Conservation (phyloP, 768 basidiomycete genomes). For the Trametes sanguinea region DNA sequence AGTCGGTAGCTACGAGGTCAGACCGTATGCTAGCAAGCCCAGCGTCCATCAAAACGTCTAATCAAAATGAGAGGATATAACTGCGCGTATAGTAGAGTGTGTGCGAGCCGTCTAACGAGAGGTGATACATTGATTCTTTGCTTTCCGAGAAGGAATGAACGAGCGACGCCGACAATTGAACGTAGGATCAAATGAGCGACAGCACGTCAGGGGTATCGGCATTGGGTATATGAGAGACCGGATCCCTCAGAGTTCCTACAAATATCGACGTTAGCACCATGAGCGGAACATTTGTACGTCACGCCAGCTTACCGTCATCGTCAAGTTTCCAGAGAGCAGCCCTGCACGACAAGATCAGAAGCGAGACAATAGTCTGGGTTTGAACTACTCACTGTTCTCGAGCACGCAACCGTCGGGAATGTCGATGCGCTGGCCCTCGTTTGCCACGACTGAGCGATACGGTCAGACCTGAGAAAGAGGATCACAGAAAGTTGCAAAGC, state of each 20-base stretch:
- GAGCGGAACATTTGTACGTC: background rate
- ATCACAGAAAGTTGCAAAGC: too few relatives aligned
- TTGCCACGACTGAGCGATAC: constrained; percentile 53
- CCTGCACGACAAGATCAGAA: constrained; percentile 23
- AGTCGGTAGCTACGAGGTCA: too few relatives aligned
- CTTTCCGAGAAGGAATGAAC: background rate
- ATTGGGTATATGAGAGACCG: background rate
- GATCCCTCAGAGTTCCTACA: constrained; percentile 1
- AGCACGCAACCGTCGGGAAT: constrained; percentile 60
- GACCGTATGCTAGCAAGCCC: background rate
- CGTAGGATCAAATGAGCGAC: background rate
- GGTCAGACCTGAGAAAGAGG: too few relatives aligned
- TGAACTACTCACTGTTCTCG: constrained; percentile 39
- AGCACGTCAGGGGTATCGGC: background rate
- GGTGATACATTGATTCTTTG: background rate
- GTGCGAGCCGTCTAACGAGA: background rate
- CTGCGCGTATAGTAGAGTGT: background rate
- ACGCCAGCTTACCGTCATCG: constrained; percentile 57
- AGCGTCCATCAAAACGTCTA: background rate
- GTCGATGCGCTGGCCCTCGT: constrained; percentile 61
- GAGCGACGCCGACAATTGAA: background rate
- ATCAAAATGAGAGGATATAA: background rate
- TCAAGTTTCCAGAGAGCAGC: constrained; percentile 73
- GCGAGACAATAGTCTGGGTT: too few relatives aligned
- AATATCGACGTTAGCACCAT: background rate